Evolutionary conservation across 441 rosid genomes (phyloP), one percentile per base, ranked within the genome.

Genomic region (Mallotus japonicus): DNA sequence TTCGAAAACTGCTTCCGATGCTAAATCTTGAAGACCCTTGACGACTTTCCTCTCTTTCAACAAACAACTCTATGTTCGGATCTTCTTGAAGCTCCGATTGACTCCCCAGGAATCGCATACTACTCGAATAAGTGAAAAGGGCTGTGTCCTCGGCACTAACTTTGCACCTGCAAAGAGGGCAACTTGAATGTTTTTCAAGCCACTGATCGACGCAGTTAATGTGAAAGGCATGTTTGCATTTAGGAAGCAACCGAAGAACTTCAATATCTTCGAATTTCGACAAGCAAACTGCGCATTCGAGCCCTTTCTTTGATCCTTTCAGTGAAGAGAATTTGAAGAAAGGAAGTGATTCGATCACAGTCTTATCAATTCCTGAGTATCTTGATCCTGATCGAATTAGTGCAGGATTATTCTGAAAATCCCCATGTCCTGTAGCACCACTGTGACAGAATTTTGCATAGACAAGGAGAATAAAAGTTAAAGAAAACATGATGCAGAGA

Each of bases 241-340:
- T 84, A 32, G 99, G 99, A 65, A 95, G 77, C 61, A 88, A 68
- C 79, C 97, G 86, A 53, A 92, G 93, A 80, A 86, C 65, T 19
- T 95, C 98, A 40, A 74, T 64, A 15, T 92, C 97, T 44, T 95
- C 99, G 71, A 95, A 95, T 60, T 91, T 92, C 0, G 97, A 90
- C 15, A 93, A 37, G 74, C 97, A 93, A n/a, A 93, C 98, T 46
- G 95, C 91, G 78, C 99, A 95, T 71, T 95, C 99, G 24, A 81
- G 81, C 34, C 77, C 78, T 42, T 85, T 93, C 34, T 77, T 77
- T 0, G 82, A 84, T 11, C 86, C 87, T 71, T 51, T 61, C 28
- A 83, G 60, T 44, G 97, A 85, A 69, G 84, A 89, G 59, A 80
- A 73, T 72, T 84, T 77, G 79, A 90, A 94, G 40, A 88, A 82